Evolutionary conservation across 2,329 filamentous ascomycete genomes (phyloP), one percentile per base, ranked within the genome.

Genomic region (Phialophora verrucosa): DNA sequence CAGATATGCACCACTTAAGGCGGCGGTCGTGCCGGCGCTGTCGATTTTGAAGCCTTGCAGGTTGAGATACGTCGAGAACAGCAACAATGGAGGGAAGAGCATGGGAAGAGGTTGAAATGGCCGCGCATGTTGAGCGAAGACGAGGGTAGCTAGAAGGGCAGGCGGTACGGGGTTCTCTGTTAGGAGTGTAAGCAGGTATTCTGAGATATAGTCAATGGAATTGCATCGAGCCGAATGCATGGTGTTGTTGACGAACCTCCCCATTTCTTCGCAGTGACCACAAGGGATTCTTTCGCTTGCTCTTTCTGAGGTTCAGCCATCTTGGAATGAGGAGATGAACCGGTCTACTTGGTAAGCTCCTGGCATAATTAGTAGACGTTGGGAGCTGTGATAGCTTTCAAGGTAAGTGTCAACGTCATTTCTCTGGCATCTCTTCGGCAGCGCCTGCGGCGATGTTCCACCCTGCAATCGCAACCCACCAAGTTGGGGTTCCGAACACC

Each of bases 11-110:
- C 86, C 87, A 35, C 85, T 88, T 86, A 87, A 89, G 0, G 88
- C 87, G 8, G 87, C 86, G 20, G 83, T 87, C 4, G 89, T 81
- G 5, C 88, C 88, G 0, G 88, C 88, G 23, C 83, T 82, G 73
- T 90, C 89, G 57, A 84, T 84, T 74, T 86, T 85, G 78, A 85
- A 89, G 66, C 83, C 83, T 69, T 83, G 83, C 32, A 90, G 73
- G 74, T 90, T 90, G 53, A 90, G 79, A 74, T 90, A 91, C 64
- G 85, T 85, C 59, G 84, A 85, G 78, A 90, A 88, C 65, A 90
- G 82, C 2, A 91, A 81, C 63, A 89, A 79, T 1, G 88, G 88
- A 4, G 88, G 85, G 75, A 91, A 90, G 69, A 88, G 77, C 84
- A 91, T 88, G 3, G 88, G 88, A 0, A 91, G 80, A 6, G 82